Conservation (phyloP, 2,329 filamentous ascomycete genomes). For the Daldinia sp. region DNA sequence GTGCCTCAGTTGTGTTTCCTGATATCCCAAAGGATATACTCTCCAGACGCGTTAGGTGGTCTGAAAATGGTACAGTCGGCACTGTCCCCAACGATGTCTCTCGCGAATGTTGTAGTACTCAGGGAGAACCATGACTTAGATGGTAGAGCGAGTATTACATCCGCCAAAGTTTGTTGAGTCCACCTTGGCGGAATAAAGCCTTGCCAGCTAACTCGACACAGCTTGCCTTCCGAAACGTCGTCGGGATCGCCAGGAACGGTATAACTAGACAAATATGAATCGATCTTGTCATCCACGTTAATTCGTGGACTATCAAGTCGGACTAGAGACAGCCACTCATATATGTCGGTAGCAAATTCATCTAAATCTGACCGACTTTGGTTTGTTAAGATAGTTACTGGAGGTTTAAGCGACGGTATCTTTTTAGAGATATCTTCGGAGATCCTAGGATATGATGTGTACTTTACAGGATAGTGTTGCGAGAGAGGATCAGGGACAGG, state of each 20-base stretch:
- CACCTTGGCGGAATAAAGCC: conserved; percentile 68
- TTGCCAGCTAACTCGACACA: conserved; percentile 69
- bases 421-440: conserved; percentile 45
- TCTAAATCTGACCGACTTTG: conserved; percentile 66
- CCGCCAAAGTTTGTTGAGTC: conserved; percentile 62
- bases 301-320: conserved; percentile 75
- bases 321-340: conserved; percentile 82
- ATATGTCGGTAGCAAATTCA: conserved; percentile 71
- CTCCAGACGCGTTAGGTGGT: conserved; percentile 60
- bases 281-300: conserved; percentile 66
- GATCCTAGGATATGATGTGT: conserved; percentile 55
- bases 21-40: conserved; percentile 73
- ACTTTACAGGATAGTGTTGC: conserved; percentile 58
- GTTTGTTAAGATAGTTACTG: conserved; percentile 50
- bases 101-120: conserved; percentile 64
- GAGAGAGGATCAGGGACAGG: conserved; percentile 63
- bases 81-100: conserved; percentile 57
- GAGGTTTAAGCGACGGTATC: conserved; percentile 53
- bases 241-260: conserved; percentile 60
- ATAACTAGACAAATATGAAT: conserved; percentile 78
- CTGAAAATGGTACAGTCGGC: conserved; percentile 67
- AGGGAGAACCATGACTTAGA: conserved; percentile 67
- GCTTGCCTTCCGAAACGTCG: conserved; percentile 45
- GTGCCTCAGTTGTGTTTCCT: conserved; percentile 57
- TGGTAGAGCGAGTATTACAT: conserved; percentile 58